Base-by-base conservation (phyloP, 257 asterid species). In the Verbena officinalis region DNA sequence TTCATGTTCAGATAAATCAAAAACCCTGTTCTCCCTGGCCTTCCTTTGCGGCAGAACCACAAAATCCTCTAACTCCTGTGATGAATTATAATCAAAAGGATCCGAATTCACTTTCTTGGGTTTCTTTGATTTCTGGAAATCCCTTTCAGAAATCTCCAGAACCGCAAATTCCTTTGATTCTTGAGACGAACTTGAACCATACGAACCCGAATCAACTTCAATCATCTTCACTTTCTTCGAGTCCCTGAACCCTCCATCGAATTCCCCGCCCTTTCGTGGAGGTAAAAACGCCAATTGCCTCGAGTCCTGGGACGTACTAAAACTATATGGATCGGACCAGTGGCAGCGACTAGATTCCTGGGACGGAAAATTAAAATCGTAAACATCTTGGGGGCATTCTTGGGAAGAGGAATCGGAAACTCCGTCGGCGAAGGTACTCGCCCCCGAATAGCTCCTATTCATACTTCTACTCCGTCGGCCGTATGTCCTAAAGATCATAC, bases 371-470 rank as follows among this genome's bases (percentile, higher is more conserved):
- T 77, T 59, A 49, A 89, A 82, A 71, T 77, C 76, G 72, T 73
- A 86, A 31, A 83, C 82, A 70, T 85, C 96, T 38, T 74, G 81
- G n/a, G 89, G 68, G 59, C 77, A 73, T 61, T 86, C 88, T 73
- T 80, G 89, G 21, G 91, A 77, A 12, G 72, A 73, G 4, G 71
- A 59, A 12, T 71, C 84, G 21, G 78, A 71, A 67, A 63, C 84
- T 33, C 64, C 81, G 30, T 71, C 90, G 53, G 75, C 68, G 17
- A 70, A 77, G 33, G 73, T 78, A 17, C 61, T 74, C 39, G 73
- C 51, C 49, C 70, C 83, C 20, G 88, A 74, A 49, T 56, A 73
- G 36, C 78, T 71, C 59, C 82, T 51, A 1, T 73, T 56, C 71
- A 83, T 55, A 57, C 72, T 81, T 45, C 86, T 64, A 33, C 69